Base-by-base conservation (phyloP, 2,329 filamentous ascomycete species). In the Tolypocladium endophyticum region DNA sequence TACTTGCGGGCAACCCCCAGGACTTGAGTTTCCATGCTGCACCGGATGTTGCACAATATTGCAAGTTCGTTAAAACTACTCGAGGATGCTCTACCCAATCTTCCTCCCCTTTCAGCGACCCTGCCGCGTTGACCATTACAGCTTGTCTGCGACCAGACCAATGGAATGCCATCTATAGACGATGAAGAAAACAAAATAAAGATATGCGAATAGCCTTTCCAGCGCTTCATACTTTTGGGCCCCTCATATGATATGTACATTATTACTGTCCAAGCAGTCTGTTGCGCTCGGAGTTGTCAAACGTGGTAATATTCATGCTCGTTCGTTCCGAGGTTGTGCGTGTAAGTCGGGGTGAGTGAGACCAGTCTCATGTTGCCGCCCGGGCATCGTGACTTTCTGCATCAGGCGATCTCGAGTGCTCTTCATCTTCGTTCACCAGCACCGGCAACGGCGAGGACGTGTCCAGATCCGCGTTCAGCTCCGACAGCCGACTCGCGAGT, bases 401-500 rank as follows among this genome's bases (percentile, higher is more conserved):
- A 14, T 58, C 57, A 1, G 52, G 35, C 18, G 58, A 20, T 28
- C 30, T 45, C 33, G 41, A 36, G 20, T 57, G 45, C 14, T n/a
- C 43, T 6, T 53, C 55, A 14, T 52, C 47, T 20, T 33, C 28
- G 12, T 33, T 18, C 16, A 20, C 47, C 47, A 30, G 47, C 16
- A 9, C 25, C 25, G 25, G 47, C 28, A 18, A 50, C 25, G 25
- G 25, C 47, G 47, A 52, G 14, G 47, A 20, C 47, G 33, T 30
- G 16, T 52, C 28, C 47, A 52, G 16, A 11, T 67, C 63, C 38
- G 58, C 23, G 33, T 63, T 56, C 59, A 61, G 57, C 11, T 35
- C 58, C 56, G 66, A 52, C 12, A 72, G 38, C 20, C 25, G 57
- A 12, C 61, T 52, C 33, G 58, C 64, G 8, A 59, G 59, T 12